Conservation (phyloP, 164 flowering plant species). For the Aristolochia fimbriata region DNA sequence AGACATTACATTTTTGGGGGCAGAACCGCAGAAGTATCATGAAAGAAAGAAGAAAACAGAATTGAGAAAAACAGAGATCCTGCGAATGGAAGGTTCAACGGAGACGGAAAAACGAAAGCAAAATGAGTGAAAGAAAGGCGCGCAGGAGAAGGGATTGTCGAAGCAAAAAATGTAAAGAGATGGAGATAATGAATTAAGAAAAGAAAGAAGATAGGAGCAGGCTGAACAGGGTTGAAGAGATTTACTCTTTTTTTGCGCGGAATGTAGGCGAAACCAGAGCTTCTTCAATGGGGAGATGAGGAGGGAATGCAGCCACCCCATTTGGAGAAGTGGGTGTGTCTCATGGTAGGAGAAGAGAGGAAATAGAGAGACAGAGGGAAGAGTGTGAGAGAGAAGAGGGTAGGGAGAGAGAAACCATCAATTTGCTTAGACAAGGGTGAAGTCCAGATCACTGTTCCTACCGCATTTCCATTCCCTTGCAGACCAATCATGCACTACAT, state of each 20-base stretch:
- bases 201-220: background rate
- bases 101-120: background rate
- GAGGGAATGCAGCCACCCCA: constrained; percentile 61
- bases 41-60: no score
- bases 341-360: constrained; percentile 5
- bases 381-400: constrained; percentile 6
- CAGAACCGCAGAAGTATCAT: no score
- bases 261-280: constrained; percentile 43
- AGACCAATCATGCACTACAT: constrained; percentile 15
- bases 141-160: background rate
- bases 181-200: background rate
- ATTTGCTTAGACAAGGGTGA: constrained; percentile 24
- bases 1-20: no score
- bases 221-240: background rate
- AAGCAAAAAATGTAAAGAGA: background rate
- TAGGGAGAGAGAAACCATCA: constrained; percentile 4
- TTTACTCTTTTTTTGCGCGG: constrained; percentile 33
- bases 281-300: constrained; percentile 57
- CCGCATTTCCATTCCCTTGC: constrained; percentile 15
- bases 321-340: constrained; percentile 19
- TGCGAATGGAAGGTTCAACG: background rate
- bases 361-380: constrained; percentile 9
- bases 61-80: no score
- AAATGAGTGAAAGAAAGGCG: background rate
- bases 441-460: constrained; percentile 13